Evolutionary conservation across 169 alveolate genomes (phyloP).

Genomic region (Toxoplasma gondii): DNA sequence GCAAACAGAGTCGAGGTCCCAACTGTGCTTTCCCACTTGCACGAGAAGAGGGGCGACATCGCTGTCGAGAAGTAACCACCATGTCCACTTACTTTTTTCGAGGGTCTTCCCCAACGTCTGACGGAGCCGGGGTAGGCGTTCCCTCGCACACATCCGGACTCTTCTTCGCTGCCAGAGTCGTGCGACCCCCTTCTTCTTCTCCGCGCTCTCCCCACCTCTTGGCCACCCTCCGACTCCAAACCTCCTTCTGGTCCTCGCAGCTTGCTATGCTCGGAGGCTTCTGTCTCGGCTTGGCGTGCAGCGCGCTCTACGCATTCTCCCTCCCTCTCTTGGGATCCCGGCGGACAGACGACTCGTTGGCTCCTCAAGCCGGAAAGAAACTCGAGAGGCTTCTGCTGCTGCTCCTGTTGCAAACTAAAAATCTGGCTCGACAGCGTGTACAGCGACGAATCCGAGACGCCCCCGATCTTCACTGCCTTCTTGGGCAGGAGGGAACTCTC

Average conservation of each 20-base stretch:
- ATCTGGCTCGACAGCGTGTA: slow-evolving; percentile 29
- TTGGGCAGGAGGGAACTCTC: slow-evolving; percentile 38
- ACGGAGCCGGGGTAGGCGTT: not conserved
- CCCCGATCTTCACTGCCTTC: slow-evolving; percentile 16
- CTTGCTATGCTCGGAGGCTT: not conserved
- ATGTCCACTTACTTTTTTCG: slow-evolving; percentile 11
- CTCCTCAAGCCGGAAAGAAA: not conserved
- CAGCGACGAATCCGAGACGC: slow-evolving; percentile 3
- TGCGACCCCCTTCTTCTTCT: not conserved
- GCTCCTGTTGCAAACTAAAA: slow-evolving; percentile 23
- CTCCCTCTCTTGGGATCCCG: not conserved
- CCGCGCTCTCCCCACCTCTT: not conserved
- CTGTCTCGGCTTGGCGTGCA: not conserved
- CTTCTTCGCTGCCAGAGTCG: not conserved
- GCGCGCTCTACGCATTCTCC: not conserved
- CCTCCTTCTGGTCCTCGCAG: not conserved
- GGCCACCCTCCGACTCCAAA: not conserved
- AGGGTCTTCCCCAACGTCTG: slow-evolving; percentile 10
- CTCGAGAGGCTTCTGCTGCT: slow-evolving; percentile 3
- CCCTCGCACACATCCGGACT: not conserved
- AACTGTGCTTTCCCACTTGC: too few relatives aligned
- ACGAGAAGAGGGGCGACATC: too few relatives aligned
- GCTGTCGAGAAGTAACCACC: too few relatives aligned
- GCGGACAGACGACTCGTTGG: not conserved
- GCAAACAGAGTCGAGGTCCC: too few relatives aligned